Evolutionary conservation across 2,329 filamentous ascomycete species (phyloP).

Genomic region (Colletotrichum sp.): DNA sequence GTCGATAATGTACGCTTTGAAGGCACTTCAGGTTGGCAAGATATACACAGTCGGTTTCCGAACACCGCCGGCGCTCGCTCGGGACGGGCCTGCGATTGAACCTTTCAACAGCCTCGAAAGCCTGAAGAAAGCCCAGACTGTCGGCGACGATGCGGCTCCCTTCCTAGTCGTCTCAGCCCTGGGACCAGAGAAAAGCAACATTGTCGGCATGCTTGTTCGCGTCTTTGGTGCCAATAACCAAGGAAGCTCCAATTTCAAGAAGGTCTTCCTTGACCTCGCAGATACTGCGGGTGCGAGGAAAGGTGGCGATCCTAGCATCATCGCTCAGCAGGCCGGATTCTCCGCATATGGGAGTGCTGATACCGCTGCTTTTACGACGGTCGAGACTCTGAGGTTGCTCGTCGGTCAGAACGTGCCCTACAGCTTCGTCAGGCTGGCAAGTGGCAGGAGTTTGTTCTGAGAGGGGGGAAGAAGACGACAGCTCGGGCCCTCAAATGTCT

Average conservation of each 20-base stretch:
- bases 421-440: constrained; percentile 82
- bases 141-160: constrained; percentile 62
- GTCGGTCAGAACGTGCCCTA: constrained; percentile 89
- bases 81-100: constrained; percentile 71
- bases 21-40: constrained; percentile 75
- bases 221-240: constrained; percentile 63
- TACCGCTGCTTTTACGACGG: constrained; percentile 83
- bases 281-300: constrained; percentile 65
- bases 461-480: background rate
- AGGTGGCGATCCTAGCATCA: constrained; percentile 68
- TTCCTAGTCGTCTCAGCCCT: constrained; percentile 84
- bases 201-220: constrained; percentile 79
- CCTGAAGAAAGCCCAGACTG: constrained; percentile 56
- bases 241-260: constrained; percentile 48
- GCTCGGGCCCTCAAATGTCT: background rate
- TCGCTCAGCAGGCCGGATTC: constrained; percentile 79
- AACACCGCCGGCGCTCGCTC: constrained; percentile 64
- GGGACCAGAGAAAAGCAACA: constrained; percentile 76
- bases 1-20: constrained; percentile 79
- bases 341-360: constrained; percentile 81
- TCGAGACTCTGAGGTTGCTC: constrained; percentile 78
- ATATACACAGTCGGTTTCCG: constrained; percentile 87
- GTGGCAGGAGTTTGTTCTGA: constrained; percentile 56
- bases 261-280: constrained; percentile 83
- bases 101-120: constrained; percentile 79